Evolutionary conservation across 345 rosid genomes (phyloP).

Genomic region (Geranium rotundifolium): DNA sequence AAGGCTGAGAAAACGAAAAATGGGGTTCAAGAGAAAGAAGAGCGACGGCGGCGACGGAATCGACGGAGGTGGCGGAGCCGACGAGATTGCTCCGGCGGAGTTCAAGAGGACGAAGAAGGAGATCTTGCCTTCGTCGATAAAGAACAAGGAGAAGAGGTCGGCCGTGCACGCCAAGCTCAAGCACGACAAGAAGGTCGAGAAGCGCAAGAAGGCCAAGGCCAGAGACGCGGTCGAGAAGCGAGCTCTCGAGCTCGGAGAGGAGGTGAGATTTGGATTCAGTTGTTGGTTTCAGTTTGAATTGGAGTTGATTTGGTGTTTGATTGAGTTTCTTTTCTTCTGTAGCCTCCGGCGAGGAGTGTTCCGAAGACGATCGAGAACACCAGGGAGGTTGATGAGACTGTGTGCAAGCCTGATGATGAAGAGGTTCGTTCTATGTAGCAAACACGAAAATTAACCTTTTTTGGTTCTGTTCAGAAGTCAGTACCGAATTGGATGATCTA

Average conservation of each 20-base stretch:
- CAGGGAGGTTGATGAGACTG: constrained; percentile 77
- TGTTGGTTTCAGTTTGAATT: neutral
- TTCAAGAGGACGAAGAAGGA: constrained; percentile 32
- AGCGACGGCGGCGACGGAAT: constrained; percentile 18
- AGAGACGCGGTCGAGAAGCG: constrained; percentile 71
- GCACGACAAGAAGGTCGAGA: constrained; percentile 75
- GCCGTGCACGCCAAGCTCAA: constrained; percentile 65
- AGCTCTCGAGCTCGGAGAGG: constrained; percentile 88
- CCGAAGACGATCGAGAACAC: constrained; percentile 93
- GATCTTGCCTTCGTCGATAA: constrained; percentile 78
- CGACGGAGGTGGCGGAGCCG: constrained; percentile 15
- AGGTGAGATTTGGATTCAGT: too few relatives aligned
- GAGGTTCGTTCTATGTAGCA: constrained; percentile 40
- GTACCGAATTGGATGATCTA: neutral
- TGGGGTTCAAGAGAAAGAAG: constrained; percentile 47
- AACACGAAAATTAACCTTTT: neutral
- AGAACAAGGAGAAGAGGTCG: constrained; percentile 88
- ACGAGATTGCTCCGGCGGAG: constrained; percentile 3
- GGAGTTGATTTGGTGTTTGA: neutral
- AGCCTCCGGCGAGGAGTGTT: constrained; percentile 59
- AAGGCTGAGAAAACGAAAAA: constrained; percentile 1
- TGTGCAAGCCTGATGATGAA: constrained; percentile 84
- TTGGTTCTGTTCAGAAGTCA: neutral
- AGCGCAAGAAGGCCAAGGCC: constrained; percentile 67
- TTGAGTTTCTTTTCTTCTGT: constrained; percentile 7